A percentile compares a stretch with the other conserved stretches of the same genome.
phyloP scores from a whole-genome alignment of 1,139 yeast species.

The Blastobotrys petasosporus region DNA sequence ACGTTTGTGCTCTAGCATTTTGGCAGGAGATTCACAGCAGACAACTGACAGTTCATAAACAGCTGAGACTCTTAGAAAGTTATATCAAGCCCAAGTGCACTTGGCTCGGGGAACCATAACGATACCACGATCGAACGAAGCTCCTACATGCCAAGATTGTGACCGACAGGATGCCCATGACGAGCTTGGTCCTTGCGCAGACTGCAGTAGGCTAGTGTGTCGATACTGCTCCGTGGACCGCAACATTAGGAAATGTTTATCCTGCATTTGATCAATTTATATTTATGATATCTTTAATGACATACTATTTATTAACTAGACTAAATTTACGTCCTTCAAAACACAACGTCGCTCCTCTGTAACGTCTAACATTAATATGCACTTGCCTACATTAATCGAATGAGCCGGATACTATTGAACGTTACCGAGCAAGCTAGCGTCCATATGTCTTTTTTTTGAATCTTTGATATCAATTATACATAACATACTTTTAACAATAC shows the following conservation, averaged over 20 bases:
- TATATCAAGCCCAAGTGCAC: conserved; percentile 13
- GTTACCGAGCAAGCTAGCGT: too few species aligned
- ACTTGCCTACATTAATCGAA: too few species aligned
- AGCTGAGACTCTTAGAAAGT: conserved; percentile 11
- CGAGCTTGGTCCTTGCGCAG: conserved; percentile 9
- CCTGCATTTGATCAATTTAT: conserved; percentile 4
- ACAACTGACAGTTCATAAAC: neutral
- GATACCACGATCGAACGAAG: neutral
- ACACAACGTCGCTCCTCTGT: too few species aligned
- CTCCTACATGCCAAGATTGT: conserved; percentile 12
- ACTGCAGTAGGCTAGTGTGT: conserved; percentile 12
- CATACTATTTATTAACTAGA: neutral
- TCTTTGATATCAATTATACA: too few species aligned
- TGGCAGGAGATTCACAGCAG: neutral
- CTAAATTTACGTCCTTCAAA: neutral
- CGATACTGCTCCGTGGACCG: conserved; percentile 12
- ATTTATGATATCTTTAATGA: neutral
- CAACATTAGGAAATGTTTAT: conserved; percentile 1
- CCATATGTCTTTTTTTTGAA: too few species aligned
- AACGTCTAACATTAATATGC: too few species aligned
- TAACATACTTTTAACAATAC: too few species aligned
- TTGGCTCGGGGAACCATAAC: conserved; percentile 3
- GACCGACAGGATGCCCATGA: conserved; percentile 6
- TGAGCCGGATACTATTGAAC: too few species aligned
- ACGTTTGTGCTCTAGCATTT: neutral